Evolutionary conservation across 2,329 filamentous ascomycete species (phyloP).

Genomic region (Paraconiothyrium brasiliense): DNA sequence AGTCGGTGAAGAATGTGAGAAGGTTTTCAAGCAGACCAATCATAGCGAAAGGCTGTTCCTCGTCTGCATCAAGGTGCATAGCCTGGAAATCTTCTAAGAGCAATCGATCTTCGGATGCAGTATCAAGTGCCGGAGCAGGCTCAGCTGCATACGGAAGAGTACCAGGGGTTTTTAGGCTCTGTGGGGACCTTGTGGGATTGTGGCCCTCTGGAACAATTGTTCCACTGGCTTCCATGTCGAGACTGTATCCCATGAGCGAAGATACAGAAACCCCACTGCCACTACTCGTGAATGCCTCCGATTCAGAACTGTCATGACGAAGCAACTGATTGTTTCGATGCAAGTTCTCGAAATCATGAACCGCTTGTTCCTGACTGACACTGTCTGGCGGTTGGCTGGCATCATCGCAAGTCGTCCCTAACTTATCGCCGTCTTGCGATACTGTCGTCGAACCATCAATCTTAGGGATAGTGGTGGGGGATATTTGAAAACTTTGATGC

Average conservation of each 20-base stretch:
- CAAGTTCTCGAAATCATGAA: constrained; percentile 50
- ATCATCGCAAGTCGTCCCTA: constrained; percentile 26
- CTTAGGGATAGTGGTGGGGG: constrained; percentile 40
- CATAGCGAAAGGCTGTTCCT: constrained; percentile 50
- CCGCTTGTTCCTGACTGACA: constrained; percentile 42
- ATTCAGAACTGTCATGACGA: constrained; percentile 52
- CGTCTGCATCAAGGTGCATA: constrained; percentile 45
- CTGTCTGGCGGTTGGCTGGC: constrained; percentile 27
- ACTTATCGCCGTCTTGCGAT: constrained; percentile 19
- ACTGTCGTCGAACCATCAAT: constrained; percentile 16
- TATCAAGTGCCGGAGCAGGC: constrained; percentile 37
- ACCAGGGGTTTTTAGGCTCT: constrained; percentile 28
- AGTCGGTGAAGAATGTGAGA: constrained; percentile 53
- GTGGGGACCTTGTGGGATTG: constrained; percentile 39
- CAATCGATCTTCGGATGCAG: constrained; percentile 40
- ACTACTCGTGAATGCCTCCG: constrained; percentile 48
- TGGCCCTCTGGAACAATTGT: constrained; percentile 51
- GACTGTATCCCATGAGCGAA: constrained; percentile 37
- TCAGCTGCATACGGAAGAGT: constrained; percentile 32
- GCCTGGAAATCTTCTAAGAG: constrained; percentile 49
- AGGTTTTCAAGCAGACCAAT: constrained; percentile 55
- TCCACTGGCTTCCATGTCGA: constrained; percentile 54
- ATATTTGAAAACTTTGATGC: constrained; percentile 36
- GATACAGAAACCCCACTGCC: constrained; percentile 37
- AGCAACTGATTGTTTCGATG: constrained; percentile 52